phyloP scores from a whole-genome alignment of 371 early-diverging fungal species.

The Apophysomyces variabilis region DNA sequence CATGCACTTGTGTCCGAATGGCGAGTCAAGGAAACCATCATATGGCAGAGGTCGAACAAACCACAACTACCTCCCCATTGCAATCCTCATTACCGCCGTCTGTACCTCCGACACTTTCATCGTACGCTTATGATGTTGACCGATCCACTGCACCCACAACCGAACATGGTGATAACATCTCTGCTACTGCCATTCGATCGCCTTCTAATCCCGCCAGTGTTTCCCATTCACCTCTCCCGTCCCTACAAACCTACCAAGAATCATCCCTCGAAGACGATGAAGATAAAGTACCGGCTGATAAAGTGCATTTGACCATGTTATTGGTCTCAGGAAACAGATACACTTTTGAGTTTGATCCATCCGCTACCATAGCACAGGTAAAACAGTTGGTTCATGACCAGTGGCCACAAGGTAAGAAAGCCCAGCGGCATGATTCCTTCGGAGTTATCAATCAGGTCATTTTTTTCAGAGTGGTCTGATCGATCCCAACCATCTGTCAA shows the following conservation, averaged over 20 bases:
- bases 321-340: slow-evolving; percentile 37
- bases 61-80: neutral
- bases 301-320: slow-evolving; percentile 33
- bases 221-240: slow-evolving; percentile 12
- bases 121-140: slow-evolving; percentile 12
- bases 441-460: neutral
- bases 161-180: slow-evolving; percentile 10
- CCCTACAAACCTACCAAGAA: slow-evolving; percentile 13
- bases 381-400: slow-evolving; percentile 27
- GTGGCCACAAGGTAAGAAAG: slow-evolving; percentile 38
- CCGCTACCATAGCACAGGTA: slow-evolving; percentile 26
- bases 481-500: slow-evolving; percentile 24
- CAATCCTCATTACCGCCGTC: slow-evolving; percentile 13
- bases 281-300: slow-evolving; percentile 22
- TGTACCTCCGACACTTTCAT: slow-evolving; percentile 15
- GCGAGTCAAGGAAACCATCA: slow-evolving; percentile 8
- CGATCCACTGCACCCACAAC: slow-evolving; percentile 15
- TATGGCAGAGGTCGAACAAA: slow-evolving; percentile 9
- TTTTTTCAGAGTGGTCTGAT: slow-evolving; percentile 26
- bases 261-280: slow-evolving; percentile 15
- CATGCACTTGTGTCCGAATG: slow-evolving; percentile 11
- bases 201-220: slow-evolving; percentile 17
- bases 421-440: slow-evolving; percentile 3
- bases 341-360: slow-evolving; percentile 27
- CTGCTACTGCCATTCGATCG: slow-evolving; percentile 18